Base-by-base conservation (phyloP, 2,329 filamentous ascomycete genomes). In the Aspergillus felis region DNA sequence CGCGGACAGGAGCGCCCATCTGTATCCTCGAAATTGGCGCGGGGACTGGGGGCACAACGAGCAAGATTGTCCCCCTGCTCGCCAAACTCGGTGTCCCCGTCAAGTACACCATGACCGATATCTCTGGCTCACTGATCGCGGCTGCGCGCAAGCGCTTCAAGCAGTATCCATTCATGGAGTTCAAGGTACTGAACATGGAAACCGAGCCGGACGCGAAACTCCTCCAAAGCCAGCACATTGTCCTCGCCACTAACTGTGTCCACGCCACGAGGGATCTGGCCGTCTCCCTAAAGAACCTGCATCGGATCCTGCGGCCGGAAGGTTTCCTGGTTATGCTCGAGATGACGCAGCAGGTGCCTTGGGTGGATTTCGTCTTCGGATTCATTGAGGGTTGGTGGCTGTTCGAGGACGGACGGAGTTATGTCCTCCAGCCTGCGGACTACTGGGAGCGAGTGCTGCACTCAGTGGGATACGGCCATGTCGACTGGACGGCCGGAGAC, bases 11-110 rank as follows among this genome's bases (percentile, higher is more conserved):
- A 28, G 22, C 47, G 38, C 49, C 63, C 10, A 57, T 78, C 32
- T 61, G 67, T 3, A 73, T 80, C 35, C 66, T 81, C 0, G 74
- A 77, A 50, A 59, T 74, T 14, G 74, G 74, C 3, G 74, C 68
- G 1, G 73, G 71, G 1, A 75, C 70, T 2, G 72, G 74, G 1
- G 73, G 70, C 3, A 76, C 74, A 0, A 76, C 75, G 0, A 58
- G 55, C 6, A 50, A 57, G 6, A n/a, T 76, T 0, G 58, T 73
- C 0, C 51, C 61, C 1, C 17, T 64, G 1, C 61, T 78, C 0
- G 59, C 55, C 3, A 47, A 32, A 5, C 56, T 66, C 0, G 66
- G 61, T 20, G 58, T 74, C 0, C 52, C 63, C 0, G 57, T 78
- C 28, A 61, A 71, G 32, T 78, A 77, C 59, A 73, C 68, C 0